phyloP scores from a whole-genome alignment of 129 eudicot species.

The Artemisia tridentata region DNA sequence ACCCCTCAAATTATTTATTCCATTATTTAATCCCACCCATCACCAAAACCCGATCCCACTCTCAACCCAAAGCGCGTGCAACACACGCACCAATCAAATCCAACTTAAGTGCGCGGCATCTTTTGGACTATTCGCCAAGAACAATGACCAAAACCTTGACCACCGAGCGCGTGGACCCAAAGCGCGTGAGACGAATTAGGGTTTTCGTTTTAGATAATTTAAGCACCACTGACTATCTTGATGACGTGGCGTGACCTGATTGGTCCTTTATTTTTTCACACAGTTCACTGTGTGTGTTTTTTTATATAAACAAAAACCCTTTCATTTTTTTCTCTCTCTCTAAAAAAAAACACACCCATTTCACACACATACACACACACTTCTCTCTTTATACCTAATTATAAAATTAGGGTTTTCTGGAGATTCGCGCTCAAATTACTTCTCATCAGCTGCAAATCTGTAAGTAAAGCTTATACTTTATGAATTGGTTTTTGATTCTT shows the following conservation, averaged over 20 bases:
- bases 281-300: conserved; percentile 24
- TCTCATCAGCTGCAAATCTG: conserved; percentile 24
- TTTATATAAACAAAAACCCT: conserved; percentile 9
- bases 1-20: conserved; percentile 12
- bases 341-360: conserved; percentile 11
- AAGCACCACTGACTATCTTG: conserved; percentile 24
- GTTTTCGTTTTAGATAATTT: conserved; percentile 25
- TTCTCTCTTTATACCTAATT: conserved; percentile 28
- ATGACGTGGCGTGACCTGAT: conserved; percentile 5
- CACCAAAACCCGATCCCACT: not conserved
- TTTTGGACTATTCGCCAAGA: conserved; percentile 26
- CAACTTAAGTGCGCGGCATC: conserved; percentile 30
- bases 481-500: conserved; percentile 15
- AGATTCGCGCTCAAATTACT: conserved; percentile 38
- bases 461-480: conserved; percentile 24
- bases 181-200: conserved; percentile 32
- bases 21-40: conserved; percentile 1
- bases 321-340: conserved; percentile 15
- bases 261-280: conserved; percentile 15
- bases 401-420: conserved; percentile 39
- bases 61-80: not conserved
- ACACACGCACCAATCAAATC: not conserved
- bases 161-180: not conserved
- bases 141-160: conserved; percentile 28
- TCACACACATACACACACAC: not conserved